These are phyloP conservation scores for Epichloe typhina DNA, from an alignment of 2,329 filamentous ascomycete species.

Conservation along the genomic window DNA sequence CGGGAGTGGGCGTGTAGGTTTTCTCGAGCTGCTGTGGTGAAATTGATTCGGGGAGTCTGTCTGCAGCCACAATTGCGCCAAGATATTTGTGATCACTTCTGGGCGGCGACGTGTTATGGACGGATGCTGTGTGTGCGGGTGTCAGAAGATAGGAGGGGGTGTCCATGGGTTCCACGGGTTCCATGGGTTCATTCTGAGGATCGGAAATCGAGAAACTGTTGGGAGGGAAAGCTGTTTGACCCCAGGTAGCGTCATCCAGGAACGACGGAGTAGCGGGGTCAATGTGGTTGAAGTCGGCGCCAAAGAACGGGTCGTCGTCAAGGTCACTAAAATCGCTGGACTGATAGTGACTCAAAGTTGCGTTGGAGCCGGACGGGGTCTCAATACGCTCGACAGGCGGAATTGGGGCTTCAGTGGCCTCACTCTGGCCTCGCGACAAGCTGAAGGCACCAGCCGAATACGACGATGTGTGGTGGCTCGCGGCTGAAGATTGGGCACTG, in stretches of 20 bases:
- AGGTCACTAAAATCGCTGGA: slow-evolving; percentile 35
- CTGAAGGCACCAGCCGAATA: slow-evolving; percentile 26
- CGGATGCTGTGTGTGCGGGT: slow-evolving; percentile 36
- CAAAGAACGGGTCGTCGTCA: slow-evolving; percentile 37
- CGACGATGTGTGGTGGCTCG: slow-evolving; percentile 14
- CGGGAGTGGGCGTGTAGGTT: slow-evolving; percentile 22
- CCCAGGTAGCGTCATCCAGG: slow-evolving; percentile 22
- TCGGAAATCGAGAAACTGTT: not conserved
- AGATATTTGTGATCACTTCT: slow-evolving; percentile 19
- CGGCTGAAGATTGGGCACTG: slow-evolving; percentile 16
- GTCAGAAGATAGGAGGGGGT: slow-evolving; percentile 31
- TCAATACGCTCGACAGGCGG: slow-evolving; percentile 20
- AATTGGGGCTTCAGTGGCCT: slow-evolving; percentile 18
- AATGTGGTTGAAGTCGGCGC: slow-evolving; percentile 31
- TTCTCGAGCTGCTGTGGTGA: slow-evolving; percentile 30
- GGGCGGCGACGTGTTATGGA: slow-evolving; percentile 33
- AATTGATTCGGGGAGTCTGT: slow-evolving; percentile 21
- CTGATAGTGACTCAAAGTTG: slow-evolving; percentile 34
- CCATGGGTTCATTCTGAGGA: slow-evolving; percentile 2
- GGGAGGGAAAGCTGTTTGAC: slow-evolving; percentile 9
- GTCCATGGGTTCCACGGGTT: slow-evolving; percentile 10
- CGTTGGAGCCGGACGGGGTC: slow-evolving; percentile 38
- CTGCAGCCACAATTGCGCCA: slow-evolving; percentile 11
- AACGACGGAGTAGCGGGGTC: slow-evolving; percentile 32
- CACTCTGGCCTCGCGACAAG: slow-evolving; percentile 25